Evolutionary conservation across 1,284 basidiomycete species (phyloP), one percentile per base, ranked within the genome.

Genomic region (Cutaneotrichosporon sp.): DNA sequence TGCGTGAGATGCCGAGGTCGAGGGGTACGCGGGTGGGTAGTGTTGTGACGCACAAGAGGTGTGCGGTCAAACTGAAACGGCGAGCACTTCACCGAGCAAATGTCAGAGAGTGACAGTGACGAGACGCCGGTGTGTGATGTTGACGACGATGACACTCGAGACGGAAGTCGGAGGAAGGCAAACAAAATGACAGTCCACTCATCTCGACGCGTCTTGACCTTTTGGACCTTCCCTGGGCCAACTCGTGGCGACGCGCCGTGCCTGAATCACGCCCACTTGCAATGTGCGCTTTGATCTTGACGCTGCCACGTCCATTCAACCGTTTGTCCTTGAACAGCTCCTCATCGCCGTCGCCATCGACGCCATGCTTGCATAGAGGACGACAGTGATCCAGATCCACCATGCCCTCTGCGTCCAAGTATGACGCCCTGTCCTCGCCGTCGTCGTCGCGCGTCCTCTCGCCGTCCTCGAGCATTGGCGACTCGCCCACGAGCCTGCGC

Each of bases 401-500:
- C 21, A 23, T 23, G 22, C 41, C 41, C 14, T 18, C 20, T 21
- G 22, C 41, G 21, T 26, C 41, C 21, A 42, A 15, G 7, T 26
- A 18, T 15, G 41, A 23, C 41, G 21, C 41, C 10, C 41, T 21
- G 4, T 30, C 26, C 26, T 44, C 46, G 20, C 13, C 48, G 20
- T 35, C 56, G 9, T 43, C 54, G 10, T 58, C 51, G 33, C 56
- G 58, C 42, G 44, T 52, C 33, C 54, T 63, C 49, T 70, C 73
- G 13, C 73, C 73, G 13, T 72, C 80, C 35, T 51, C 51, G 4
- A 50, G 47, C 76, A 79, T 40, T 74, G 78, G 14, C 18, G 40
- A 23, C 56, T 72, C 77, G 46, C 84, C 84, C 14, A 76, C 79
- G 7, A 21, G 87, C 3, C 75, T 90, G 52, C 81, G 86, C 50